Evolutionary conservation across 495 filamentous ascomycete species (phyloP), one percentile per base, ranked within the genome.

Genomic region (Aspergillus bertholletiae): DNA sequence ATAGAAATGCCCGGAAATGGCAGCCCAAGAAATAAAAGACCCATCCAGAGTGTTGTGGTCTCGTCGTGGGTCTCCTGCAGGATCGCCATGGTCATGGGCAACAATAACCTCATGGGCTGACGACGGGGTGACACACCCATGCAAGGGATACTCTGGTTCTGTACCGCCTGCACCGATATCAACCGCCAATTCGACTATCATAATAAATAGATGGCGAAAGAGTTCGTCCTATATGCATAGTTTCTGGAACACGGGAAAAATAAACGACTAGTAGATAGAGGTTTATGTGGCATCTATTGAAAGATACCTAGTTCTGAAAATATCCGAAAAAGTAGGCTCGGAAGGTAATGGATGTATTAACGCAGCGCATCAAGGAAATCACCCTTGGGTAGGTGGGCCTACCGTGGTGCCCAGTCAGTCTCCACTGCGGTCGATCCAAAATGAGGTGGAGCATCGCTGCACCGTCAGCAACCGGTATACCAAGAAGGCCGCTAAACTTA

Each of bases 81-180:
- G 57, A 49, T 55, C 52, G 43, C 51, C 52, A 45, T 59, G 47
- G 48, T 58, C 52, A 55, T 59, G 43, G 34, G 47, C 57, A 43
- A 39, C 43, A 53, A 60, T 56, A 60, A 50, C 58, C 58, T 60
- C 55, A 62, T 58, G 53, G 55, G 37, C 37, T 20, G 49, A 13
- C 41, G 17, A 18, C 24, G 54, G 48, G 41, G 56, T 56, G 49
- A 58, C 59, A 58, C 59, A 46, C 18, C 20, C 37, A 62, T 58
- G 60, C 53, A 62, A 62, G 60, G 60, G 60, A 58, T 54, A 34
- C 18, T 26, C 34, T n/a, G 43, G 30, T 39, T 34, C 39, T 50
- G 48, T 28, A 43, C 41, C 27, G 28, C 28, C 44, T 30, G 26
- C 26, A 27, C 23, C 22, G 23, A 46, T 26, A 30, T 26, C 22